Conservation (phyloP, 2,329 filamentous ascomycete genomes). For the Exophiala xenobiotica region DNA sequence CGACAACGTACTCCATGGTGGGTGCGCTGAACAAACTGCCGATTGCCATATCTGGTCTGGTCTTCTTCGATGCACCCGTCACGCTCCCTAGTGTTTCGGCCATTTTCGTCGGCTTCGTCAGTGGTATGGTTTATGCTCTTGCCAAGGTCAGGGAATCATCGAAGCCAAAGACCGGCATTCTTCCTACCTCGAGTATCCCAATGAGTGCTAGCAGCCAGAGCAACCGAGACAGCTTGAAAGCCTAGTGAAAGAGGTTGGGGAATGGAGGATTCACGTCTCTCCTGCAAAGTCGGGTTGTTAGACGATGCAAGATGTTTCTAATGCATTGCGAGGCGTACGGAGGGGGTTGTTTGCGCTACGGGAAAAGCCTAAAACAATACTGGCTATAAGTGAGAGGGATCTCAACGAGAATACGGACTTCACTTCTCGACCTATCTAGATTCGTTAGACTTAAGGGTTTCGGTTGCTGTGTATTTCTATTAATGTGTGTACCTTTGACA, state of each 20-base stretch:
- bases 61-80: constrained; percentile 94
- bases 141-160: constrained; percentile 79
- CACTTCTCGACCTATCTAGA: neutral
- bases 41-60: constrained; percentile 83
- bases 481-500: neutral
- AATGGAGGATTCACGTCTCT: neutral
- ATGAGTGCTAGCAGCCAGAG: constrained; percentile 92
- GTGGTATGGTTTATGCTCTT: constrained; percentile 84
- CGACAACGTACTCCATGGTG: constrained; percentile 98
- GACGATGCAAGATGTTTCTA: neutral
- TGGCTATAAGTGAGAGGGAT: neutral
- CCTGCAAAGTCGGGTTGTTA: neutral
- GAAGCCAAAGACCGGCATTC: constrained; percentile 63
- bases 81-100: constrained; percentile 90
- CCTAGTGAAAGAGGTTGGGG: constrained; percentile 39
- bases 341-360: neutral
- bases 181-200: constrained; percentile 63
- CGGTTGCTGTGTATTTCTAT: neutral
- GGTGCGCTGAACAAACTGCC: constrained; percentile 97
- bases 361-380: neutral
- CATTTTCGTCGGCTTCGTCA: constrained; percentile 87
- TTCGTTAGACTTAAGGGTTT: constrained; percentile 1
- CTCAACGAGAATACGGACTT: neutral
- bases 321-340: constrained; percentile 16
- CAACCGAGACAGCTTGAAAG: constrained; percentile 80